Evolutionary conservation across 495 filamentous ascomycete genomes (phyloP).

Genomic region (Penicillium herquei): DNA sequence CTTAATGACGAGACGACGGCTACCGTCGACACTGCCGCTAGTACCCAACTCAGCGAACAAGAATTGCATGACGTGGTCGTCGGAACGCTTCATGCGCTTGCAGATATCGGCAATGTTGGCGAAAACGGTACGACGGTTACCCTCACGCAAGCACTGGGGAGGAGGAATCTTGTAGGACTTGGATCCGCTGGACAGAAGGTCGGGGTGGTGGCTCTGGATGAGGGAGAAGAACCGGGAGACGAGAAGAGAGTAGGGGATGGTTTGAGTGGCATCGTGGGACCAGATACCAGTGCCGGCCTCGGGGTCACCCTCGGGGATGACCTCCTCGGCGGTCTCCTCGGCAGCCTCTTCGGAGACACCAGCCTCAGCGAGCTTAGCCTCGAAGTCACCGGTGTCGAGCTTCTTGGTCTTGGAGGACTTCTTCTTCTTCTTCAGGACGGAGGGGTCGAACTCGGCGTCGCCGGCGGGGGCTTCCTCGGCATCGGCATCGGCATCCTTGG

Average conservation of each 20-base stretch:
- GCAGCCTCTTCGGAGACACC: conserved; percentile 54
- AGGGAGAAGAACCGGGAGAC: conserved; percentile 89
- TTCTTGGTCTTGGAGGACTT: conserved; percentile 78
- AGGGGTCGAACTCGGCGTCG: conserved; percentile 70
- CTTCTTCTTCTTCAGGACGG: conserved; percentile 91
- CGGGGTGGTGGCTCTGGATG: conserved; percentile 89
- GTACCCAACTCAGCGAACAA: conserved; percentile 98
- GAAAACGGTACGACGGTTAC: conserved; percentile 99
- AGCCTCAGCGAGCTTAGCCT: conserved; percentile 74
- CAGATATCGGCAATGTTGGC: conserved; percentile 94
- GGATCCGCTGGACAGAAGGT: conserved; percentile 80
- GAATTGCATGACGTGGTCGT: conserved; percentile 96
- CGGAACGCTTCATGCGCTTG: conserved; percentile 93
- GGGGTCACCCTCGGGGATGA: conserved; percentile 69
- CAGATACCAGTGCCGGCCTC: conserved; percentile 93
- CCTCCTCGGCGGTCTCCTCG: conserved; percentile 45
- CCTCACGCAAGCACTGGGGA: conserved; percentile 98
- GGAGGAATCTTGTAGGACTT: conserved; percentile 98
- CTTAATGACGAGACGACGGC: conserved; percentile 92
- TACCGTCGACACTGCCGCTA: conserved; percentile 89
- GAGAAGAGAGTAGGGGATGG: conserved; percentile 80
- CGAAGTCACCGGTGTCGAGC: conserved; percentile 72
- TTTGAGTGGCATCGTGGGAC: conserved; percentile 71
- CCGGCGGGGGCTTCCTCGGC: conserved; percentile 58
- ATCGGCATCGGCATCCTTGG: conserved; percentile 57